Percentiles rank a stretch among this genome's conserved stretches.
These are phyloP conservation scores for Penicillium soppii DNA, from an alignment of 495 filamentous ascomycete genomes.

Conservation along the genomic window DNA sequence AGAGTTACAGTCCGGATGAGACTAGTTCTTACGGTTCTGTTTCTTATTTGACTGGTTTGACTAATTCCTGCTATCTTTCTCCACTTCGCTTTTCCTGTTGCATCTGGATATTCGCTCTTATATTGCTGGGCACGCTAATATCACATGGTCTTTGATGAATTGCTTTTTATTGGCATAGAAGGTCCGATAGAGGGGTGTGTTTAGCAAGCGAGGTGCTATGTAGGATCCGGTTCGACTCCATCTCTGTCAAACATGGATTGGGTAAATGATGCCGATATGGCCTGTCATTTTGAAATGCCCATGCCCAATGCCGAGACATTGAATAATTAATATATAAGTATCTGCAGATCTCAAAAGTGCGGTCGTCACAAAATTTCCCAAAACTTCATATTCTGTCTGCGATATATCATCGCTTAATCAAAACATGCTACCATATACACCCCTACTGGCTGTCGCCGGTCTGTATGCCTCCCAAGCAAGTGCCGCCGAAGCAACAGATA, in stretches of 20 bases:
- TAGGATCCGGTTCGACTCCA: not conserved
- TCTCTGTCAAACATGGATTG: not conserved
- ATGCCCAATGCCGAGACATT: not conserved
- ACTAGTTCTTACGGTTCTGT: not conserved
- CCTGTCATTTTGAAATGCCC: not conserved
- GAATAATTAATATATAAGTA: not conserved
- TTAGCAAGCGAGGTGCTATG: not conserved
- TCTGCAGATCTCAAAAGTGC: not conserved
- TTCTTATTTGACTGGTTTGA: too few species aligned
- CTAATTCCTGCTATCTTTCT: too few species aligned
- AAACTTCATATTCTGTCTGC: too few species aligned
- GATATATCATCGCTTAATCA: not conserved
- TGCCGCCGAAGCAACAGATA: conserved; percentile 25
- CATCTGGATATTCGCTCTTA: too few species aligned
- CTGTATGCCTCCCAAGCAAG: not conserved
- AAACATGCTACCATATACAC: conserved; percentile 4
- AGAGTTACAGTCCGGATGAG: not conserved
- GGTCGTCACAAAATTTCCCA: too few species aligned
- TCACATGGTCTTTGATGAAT: not conserved
- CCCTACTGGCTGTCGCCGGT: conserved; percentile 12
- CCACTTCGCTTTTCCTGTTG: too few species aligned
- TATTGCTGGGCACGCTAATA: too few species aligned
- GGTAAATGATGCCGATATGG: conserved; percentile 1
- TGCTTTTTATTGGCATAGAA: not conserved
- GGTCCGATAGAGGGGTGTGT: not conserved